Evolutionary conservation across 495 filamentous ascomycete genomes (phyloP), one percentile per base, ranked within the genome.

Genomic region (Immersiella caudata): DNA sequence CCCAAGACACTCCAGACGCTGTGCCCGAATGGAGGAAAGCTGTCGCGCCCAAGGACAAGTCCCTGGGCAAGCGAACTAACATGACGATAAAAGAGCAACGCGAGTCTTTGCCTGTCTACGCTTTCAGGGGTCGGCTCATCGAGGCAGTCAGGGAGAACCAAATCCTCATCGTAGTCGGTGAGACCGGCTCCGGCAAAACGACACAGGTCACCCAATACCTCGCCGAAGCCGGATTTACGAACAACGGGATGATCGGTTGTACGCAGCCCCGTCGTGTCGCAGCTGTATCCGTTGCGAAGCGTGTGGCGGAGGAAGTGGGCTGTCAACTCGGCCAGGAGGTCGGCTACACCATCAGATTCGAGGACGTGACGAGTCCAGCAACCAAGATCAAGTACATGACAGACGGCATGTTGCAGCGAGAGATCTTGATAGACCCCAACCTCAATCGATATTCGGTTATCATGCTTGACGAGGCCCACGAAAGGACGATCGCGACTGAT

Each of bases 301-400:
- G 95, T 84, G 95, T 99, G 20, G 88, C 94, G 0, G 95, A 99
- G 74, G 95, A 99, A 79, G 93, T 99, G 54, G 94, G 94, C 35
- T 97, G 93, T 73, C 83, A 88, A 62, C 83, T 99, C 0, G 96
- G 96, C 33, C 86, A 93, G 36, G 94, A 97, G 76, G 94, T 99
- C 67, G 95, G 95, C 52, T 99, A 98, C 72, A 97, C 93, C 0
- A 97, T 99, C 75, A 90, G 95, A 75, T 99, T 99, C 75, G 95
- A 99, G 74, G 96, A 99, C 73, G 91, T 88, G 73, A 97, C 95
- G 0, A 91, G 89, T 68, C 89, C 93, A 1, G 88, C 91, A 16
- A 99, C 95, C 14, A 90, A 89, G 75, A 97, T 99, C 81, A 98
- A 98, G 80, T 99, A 98, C 79, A 97, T 98, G 94, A 99, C 95